Evolutionary conservation across 805 yeast species (phyloP).

Genomic region (Priceomyces carsonii): DNA sequence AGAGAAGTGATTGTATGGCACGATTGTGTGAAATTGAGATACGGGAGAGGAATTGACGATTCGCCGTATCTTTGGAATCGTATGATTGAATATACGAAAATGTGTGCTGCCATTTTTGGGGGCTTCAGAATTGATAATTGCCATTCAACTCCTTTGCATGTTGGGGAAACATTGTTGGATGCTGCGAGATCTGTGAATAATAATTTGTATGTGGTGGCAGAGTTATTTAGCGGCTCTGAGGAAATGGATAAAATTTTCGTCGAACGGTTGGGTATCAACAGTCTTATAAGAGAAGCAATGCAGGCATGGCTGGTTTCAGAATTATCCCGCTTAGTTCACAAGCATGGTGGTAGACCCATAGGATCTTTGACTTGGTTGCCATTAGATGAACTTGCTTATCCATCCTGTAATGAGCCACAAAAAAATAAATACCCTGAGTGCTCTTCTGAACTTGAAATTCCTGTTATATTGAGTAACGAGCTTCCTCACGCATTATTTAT

Average conservation of each 20-base stretch:
- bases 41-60: constrained; percentile 75
- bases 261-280: constrained; percentile 84
- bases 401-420: constrained; percentile 48
- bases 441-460: constrained; percentile 66
- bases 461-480: constrained; percentile 61
- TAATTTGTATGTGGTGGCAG: constrained; percentile 90
- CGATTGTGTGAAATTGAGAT: constrained; percentile 91
- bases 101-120: constrained; percentile 71
- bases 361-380: constrained; percentile 87
- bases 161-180: constrained; percentile 85
- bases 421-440: constrained; percentile 26
- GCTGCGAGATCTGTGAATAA: constrained; percentile 85
- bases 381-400: constrained; percentile 70
- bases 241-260: constrained; percentile 87
- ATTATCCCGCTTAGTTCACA: constrained; percentile 80
- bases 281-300: constrained; percentile 95
- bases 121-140: constrained; percentile 95
- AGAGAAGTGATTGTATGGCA: constrained; percentile 98
- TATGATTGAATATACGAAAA: constrained; percentile 74
- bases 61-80: constrained; percentile 89
- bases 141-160: constrained; percentile 95
- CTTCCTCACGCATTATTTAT: constrained; percentile 93
- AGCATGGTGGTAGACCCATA: constrained; percentile 93
- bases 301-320: constrained; percentile 91
- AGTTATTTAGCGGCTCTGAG: constrained; percentile 90